A percentile compares a stretch with the other conserved stretches of the same genome.
phyloP scores from a whole-genome alignment of 2,329 filamentous ascomycete genomes.

The Neofusicoccum cordaticola region DNA sequence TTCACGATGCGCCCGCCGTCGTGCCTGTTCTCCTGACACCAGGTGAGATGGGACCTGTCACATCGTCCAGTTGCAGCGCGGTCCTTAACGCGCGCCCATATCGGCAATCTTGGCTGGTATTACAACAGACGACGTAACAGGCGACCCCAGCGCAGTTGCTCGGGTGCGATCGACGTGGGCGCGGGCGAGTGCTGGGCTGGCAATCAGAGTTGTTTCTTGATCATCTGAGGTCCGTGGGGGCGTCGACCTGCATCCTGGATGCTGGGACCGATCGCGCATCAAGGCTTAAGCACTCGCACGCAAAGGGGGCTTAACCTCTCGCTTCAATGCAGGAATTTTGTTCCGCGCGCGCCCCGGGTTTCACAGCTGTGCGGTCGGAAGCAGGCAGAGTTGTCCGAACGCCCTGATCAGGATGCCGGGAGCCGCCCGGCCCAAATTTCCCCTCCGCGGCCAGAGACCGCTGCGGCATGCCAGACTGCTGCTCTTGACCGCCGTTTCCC shows the following conservation, averaged over 20 bases:
- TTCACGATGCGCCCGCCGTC: conserved; percentile 2
- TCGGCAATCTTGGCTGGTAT: conserved; percentile 10
- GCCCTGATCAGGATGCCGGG: conserved; percentile 9
- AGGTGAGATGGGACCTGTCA: conserved; percentile 16
- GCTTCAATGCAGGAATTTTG: conserved; percentile 20
- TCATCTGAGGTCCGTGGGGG: conserved; percentile 27
- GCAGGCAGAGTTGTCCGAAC: conserved; percentile 15
- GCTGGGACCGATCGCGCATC: conserved; percentile 23
- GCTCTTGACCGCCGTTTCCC: conserved; percentile 17
- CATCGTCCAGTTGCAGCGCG: conserved; percentile 13
- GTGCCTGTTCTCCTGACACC: conserved; percentile 2
- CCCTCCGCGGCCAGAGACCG: not conserved
- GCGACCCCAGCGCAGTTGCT: not conserved
- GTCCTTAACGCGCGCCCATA: conserved; percentile 14
- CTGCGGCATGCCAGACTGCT: not conserved
- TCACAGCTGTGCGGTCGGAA: conserved; percentile 13
- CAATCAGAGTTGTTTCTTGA: conserved; percentile 19
- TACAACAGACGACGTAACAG: conserved; percentile 10
- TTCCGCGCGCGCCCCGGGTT: conserved; percentile 15
- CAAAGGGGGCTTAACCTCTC: conserved; percentile 20
- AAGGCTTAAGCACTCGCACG: conserved; percentile 18
- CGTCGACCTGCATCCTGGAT: conserved; percentile 32
- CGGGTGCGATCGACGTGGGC: conserved; percentile 6
- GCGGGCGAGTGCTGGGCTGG: not conserved
- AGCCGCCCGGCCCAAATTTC: not conserved